phyloP scores from a whole-genome alignment of 306 rosid species.

The Abrus precatorius region DNA sequence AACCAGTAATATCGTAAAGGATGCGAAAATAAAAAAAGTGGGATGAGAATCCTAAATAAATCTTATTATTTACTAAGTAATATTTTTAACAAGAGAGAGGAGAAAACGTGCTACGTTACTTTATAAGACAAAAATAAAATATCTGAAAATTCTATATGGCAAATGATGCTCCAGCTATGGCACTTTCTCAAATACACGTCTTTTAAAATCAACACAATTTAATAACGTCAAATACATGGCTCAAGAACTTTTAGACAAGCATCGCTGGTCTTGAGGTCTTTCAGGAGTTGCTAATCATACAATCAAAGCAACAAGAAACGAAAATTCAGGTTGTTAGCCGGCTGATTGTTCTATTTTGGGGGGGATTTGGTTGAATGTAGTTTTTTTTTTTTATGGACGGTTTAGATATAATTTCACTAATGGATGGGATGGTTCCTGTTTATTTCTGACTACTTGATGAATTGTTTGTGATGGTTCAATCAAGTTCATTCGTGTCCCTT shows the following conservation, averaged over 20 bases:
- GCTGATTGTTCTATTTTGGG: neutral
- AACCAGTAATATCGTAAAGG: neutral
- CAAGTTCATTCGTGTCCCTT: slow-evolving; percentile 10
- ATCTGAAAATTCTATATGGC: neutral
- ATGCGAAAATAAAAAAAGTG: neutral
- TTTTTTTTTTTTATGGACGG: neutral
- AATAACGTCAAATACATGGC: neutral
- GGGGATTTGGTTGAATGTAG: neutral
- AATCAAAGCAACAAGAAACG: neutral
- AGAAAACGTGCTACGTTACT: neutral
- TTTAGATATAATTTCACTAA: neutral
- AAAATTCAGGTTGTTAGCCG: neutral
- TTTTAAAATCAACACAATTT: neutral
- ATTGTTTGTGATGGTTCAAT: neutral
- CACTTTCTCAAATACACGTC: slow-evolving; percentile 10
- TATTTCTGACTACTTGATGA: neutral
- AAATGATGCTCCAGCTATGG: neutral
- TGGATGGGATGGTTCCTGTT: neutral
- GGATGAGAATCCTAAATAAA: neutral
- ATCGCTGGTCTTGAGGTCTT: neutral
- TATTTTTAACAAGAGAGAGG: neutral
- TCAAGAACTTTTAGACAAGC: neutral
- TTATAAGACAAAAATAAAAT: neutral
- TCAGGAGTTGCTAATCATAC: neutral
- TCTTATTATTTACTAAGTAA: neutral